Evolutionary conservation across 768 basidiomycete species (phyloP).

Genomic region (Lyophyllum decastes): DNA sequence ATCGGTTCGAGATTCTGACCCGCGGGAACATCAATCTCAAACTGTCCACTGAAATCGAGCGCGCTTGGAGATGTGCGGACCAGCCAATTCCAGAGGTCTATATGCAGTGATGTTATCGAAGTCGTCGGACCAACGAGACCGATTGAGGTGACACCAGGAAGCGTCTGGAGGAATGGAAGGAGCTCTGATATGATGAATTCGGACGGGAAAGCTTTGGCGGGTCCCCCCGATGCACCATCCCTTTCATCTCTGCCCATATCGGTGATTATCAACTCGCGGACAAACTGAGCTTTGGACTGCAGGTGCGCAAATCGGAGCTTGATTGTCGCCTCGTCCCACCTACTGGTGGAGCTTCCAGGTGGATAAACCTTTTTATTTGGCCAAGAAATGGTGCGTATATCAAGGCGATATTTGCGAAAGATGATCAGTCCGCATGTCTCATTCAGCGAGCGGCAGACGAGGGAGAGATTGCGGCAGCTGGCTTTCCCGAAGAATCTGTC

Average conservation of each 20-base stretch:
- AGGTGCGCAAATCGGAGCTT: slow-evolving; percentile 5
- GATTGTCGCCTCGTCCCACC: slow-evolving; percentile 1
- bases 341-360: not conserved
- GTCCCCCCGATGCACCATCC: not conserved
- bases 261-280: not conserved
- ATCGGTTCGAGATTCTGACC: not conserved
- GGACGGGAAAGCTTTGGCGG: not conserved
- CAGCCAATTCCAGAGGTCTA: not conserved
- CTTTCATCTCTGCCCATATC: too few species aligned
- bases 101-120: not conserved
- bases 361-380: not conserved
- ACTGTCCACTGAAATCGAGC: not conserved
- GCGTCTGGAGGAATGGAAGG: not conserved
- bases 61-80: not conserved
- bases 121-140: not conserved
- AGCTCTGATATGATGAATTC: slow-evolving; percentile 4
- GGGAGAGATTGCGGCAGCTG: not conserved
- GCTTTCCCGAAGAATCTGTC: not conserved
- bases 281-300: slow-evolving; percentile 2
- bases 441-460: slow-evolving; percentile 1
- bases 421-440: not conserved
- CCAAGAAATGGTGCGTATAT: too few species aligned
- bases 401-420: not conserved
- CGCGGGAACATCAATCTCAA: not conserved
- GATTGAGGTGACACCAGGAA: not conserved